These are phyloP conservation scores for Mycena capillaripes DNA, from an alignment of 768 basidiomycete genomes.

Conservation along the genomic window DNA sequence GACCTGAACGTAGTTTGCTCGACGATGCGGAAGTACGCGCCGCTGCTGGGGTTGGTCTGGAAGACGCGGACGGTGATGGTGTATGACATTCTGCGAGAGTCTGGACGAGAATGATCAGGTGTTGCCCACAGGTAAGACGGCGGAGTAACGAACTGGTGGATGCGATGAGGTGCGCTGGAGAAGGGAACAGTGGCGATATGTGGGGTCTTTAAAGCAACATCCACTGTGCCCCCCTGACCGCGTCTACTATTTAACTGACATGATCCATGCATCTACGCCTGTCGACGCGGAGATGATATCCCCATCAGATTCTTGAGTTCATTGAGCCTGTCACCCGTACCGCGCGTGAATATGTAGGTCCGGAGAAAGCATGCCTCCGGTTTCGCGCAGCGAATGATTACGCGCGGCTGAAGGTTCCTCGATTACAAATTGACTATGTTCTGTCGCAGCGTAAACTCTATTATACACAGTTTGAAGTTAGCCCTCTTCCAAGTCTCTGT, in stretches of 20 bases:
- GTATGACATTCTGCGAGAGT: constrained; percentile 16
- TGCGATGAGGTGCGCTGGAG: constrained; percentile 19
- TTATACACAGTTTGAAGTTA: constrained; percentile 14
- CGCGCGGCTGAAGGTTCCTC: constrained; percentile 1
- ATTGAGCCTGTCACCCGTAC: constrained; percentile 17
- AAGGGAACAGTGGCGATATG: constrained; percentile 21
- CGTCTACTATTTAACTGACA: constrained; percentile 17
- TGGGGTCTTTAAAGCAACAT: constrained; percentile 10
- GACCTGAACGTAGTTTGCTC: constrained; percentile 12
- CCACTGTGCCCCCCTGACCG: constrained; percentile 10
- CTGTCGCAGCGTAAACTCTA: constrained; percentile 11
- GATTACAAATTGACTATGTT: constrained; percentile 6
- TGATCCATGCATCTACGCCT: constrained; percentile 21
- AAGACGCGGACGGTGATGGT: constrained; percentile 24
- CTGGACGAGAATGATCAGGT: constrained; percentile 13
- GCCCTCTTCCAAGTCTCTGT: not conserved
- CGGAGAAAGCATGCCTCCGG: constrained; percentile 10
- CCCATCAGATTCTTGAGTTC: constrained; percentile 11
- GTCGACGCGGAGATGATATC: constrained; percentile 18
- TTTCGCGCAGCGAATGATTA: not conserved
- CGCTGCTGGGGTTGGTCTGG: constrained; percentile 20
- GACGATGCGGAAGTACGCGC: constrained; percentile 17
- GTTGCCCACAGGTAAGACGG: constrained; percentile 16
- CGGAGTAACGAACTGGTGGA: constrained; percentile 17
- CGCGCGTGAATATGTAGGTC: constrained; percentile 11